These are phyloP conservation scores for Goniomonas avonlea DNA, from an alignment of 78 protist species.

Conservation along the genomic window DNA sequence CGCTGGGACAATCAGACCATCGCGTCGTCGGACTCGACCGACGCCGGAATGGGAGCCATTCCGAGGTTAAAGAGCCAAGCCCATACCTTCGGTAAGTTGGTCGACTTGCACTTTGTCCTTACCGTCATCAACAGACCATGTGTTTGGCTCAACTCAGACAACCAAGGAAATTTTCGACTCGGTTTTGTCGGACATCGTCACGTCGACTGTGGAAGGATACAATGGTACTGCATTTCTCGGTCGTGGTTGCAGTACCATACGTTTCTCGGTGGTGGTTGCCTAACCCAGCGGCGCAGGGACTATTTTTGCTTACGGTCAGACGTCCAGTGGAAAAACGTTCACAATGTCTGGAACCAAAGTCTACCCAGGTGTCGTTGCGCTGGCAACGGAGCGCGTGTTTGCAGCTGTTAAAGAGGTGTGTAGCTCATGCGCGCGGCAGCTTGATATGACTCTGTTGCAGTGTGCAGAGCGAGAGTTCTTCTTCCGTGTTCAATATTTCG, in stretches of 20 bases:
- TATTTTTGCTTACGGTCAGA: constrained; percentile 37
- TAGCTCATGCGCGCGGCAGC: not conserved
- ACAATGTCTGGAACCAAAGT: constrained; percentile 6
- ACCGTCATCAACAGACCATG: too few species aligned
- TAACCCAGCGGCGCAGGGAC: too few species aligned
- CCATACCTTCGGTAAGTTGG: too few species aligned
- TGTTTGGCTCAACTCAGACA: too few species aligned
- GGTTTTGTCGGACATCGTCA: constrained; percentile 3
- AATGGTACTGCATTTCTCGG: too few species aligned
- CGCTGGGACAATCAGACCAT: too few species aligned
- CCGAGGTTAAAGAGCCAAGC: too few species aligned
- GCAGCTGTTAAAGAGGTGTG: not conserved
- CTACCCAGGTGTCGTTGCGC: constrained; percentile 3
- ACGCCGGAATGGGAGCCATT: too few species aligned
- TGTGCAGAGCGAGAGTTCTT: not conserved
- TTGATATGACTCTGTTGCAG: not conserved
- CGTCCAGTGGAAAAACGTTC: constrained; percentile 36
- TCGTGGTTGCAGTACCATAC: too few species aligned
- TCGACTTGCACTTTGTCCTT: too few species aligned
- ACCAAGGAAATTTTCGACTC: not conserved
- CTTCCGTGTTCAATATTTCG: constrained; percentile 12
- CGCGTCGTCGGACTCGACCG: too few species aligned
- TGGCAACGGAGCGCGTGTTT: not conserved
- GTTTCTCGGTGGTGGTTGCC: too few species aligned
- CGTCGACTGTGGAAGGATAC: constrained; percentile 19